Percentiles rank a stretch among this genome's conserved stretches.
Evolutionary conservation across 129 eudicot genomes (phyloP).

Genomic region (Saussurea involucrata): DNA sequence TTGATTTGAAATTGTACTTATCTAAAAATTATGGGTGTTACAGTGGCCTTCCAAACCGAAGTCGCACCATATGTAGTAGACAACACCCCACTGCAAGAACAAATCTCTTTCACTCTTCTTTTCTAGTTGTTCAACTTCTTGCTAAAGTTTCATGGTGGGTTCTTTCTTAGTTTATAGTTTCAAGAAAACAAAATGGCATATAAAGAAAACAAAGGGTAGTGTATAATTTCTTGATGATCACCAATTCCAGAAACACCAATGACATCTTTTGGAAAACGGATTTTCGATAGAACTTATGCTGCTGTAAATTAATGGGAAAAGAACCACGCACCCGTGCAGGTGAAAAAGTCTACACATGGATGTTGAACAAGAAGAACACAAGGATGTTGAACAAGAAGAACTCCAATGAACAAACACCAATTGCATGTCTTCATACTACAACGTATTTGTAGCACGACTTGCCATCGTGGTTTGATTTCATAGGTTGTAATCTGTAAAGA

Average conservation of each 20-base stretch:
- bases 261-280: slow-evolving; percentile 25
- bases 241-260: slow-evolving; percentile 29
- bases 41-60: slow-evolving; percentile 25
- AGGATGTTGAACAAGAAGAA: slow-evolving; percentile 66
- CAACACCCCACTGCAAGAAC: slow-evolving; percentile 27
- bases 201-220: slow-evolving; percentile 3
- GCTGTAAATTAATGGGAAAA: slow-evolving; percentile 38
- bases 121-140: slow-evolving; percentile 9
- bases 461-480: slow-evolving; percentile 69
- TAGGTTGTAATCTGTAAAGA: not conserved
- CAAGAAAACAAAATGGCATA: slow-evolving; percentile 29
- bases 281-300: slow-evolving; percentile 23
- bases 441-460: slow-evolving; percentile 90
- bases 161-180: slow-evolving; percentile 10
- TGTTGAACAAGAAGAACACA: no score
- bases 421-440: slow-evolving; percentile 79
- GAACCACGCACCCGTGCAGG: slow-evolving; percentile 33
- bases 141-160: slow-evolving; percentile 33
- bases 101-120: not conserved
- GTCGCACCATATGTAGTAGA: slow-evolving; percentile 21
- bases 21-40: no score
- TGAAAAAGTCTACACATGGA: slow-evolving; percentile 34
- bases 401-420: slow-evolving; percentile 44
- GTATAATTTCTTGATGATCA: slow-evolving; percentile 30
- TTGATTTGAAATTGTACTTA: no score